These are phyloP conservation scores for Berberis thunbergii DNA, from an alignment of 164 flowering plant species.

Conservation along the genomic window DNA sequence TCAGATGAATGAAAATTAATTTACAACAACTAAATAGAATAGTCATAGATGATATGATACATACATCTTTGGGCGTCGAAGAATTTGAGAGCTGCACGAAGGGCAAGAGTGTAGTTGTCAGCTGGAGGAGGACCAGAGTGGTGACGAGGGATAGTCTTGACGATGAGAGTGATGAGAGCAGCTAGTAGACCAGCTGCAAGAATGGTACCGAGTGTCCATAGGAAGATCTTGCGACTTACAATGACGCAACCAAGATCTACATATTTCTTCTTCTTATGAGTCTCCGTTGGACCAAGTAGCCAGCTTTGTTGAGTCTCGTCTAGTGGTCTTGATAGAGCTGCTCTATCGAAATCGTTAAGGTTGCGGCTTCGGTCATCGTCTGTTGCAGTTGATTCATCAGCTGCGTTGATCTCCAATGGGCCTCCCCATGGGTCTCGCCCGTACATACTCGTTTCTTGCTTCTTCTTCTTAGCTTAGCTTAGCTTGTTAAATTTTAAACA, in stretches of 20 bases:
- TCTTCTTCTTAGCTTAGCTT: background rate
- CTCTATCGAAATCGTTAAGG: conserved; percentile 74
- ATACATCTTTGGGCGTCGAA: conserved; percentile 88
- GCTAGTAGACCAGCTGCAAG: background rate
- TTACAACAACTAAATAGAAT: too few relatives aligned
- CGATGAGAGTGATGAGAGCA: conserved; percentile 26
- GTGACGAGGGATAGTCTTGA: conserved; percentile 54
- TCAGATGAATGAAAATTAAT: too few relatives aligned
- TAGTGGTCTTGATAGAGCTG: conserved; percentile 66
- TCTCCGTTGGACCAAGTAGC: conserved; percentile 43
- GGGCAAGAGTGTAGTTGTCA: conserved; percentile 73
- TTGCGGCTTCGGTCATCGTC: conserved; percentile 93
- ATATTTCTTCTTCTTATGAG: conserved; percentile 49
- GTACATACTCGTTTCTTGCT: conserved; percentile 32
- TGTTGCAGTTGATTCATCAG: conserved; percentile 63
- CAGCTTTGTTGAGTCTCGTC: conserved; percentile 11
- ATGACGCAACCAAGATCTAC: conserved; percentile 74
- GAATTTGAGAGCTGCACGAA: conserved; percentile 66
- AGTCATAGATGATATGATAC: conserved; percentile 6
- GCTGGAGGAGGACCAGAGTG: conserved; percentile 34
- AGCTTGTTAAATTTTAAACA: background rate
- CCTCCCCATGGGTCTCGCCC: conserved; percentile 98
- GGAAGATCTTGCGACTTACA: conserved; percentile 42
- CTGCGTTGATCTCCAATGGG: conserved; percentile 70
- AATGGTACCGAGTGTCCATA: conserved; percentile 34